Conservation (phyloP, 2,329 filamentous ascomycete species). For the Drechslerella dactyloides region DNA sequence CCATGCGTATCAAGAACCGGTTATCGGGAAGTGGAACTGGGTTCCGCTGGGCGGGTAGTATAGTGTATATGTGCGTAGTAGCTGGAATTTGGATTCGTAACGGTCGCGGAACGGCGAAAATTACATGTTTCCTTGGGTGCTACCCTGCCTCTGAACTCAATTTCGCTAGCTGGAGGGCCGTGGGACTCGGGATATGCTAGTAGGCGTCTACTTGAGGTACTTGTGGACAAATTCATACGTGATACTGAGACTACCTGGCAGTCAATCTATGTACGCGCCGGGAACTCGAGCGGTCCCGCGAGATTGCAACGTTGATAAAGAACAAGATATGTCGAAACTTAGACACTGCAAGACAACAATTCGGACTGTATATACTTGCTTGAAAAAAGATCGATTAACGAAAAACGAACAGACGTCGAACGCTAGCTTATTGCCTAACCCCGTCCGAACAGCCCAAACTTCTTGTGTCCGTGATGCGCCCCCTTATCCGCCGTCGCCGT, state of each 20-base stretch:
- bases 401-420: background rate
- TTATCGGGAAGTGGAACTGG: constrained; percentile 62
- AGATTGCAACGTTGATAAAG: no score
- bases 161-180: no score
- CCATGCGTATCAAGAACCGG: constrained; percentile 76
- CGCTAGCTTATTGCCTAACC: background rate
- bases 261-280: no score
- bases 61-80: background rate
- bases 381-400: background rate
- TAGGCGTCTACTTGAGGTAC: no score
- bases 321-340: no score
- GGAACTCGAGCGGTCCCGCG: no score
- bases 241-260: no score
- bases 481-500: constrained; percentile 30
- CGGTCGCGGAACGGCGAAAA: background rate
- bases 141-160: no score
- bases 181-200: no score
- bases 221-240: no score
- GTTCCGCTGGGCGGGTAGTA: constrained; percentile 37
- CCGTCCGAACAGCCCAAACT: constrained; percentile 42
- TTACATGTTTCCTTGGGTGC: background rate
- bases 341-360: no score
- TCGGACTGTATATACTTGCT: no score
- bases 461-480: constrained; percentile 37
- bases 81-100: background rate